These are phyloP conservation scores for Ceriops zippeliana DNA, from an alignment of 345 rosid genomes.

Conservation along the genomic window DNA sequence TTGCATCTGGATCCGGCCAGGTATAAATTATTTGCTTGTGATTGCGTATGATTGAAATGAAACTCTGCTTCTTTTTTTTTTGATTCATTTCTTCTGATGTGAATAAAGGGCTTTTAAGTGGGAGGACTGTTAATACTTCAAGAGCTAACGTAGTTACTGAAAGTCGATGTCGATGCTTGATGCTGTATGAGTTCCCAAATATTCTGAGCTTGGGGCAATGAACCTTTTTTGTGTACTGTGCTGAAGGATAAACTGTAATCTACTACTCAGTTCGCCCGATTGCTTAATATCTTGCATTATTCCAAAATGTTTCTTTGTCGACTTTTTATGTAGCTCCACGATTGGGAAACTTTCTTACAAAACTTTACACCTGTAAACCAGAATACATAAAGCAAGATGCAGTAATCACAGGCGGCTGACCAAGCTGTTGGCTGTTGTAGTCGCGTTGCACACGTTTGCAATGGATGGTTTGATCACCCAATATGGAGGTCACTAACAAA, in stretches of 20 bases:
- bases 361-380: too few relatives aligned
- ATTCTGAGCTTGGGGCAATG: neutral
- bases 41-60: slow-evolving; percentile 20
- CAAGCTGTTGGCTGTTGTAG: too few relatives aligned
- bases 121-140: neutral
- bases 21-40: slow-evolving; percentile 19
- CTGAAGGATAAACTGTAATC: neutral
- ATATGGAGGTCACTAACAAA: too few relatives aligned
- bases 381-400: too few relatives aligned
- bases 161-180: neutral
- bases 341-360: neutral
- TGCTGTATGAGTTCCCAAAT: neutral
- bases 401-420: too few relatives aligned
- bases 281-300: slow-evolving; percentile 2
- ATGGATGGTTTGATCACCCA: too few relatives aligned
- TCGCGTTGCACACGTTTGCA: too few relatives aligned
- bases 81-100: slow-evolving; percentile 17
- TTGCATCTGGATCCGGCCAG: slow-evolving; percentile 20
- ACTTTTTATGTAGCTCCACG: neutral
- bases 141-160: neutral
- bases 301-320: neutral
- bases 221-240: neutral
- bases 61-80: slow-evolving; percentile 8
- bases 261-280: neutral
- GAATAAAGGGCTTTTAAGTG: slow-evolving; percentile 24